Evolutionary conservation across 2,329 filamentous ascomycete species (phyloP).

Genomic region (Fusarium avenaceum): DNA sequence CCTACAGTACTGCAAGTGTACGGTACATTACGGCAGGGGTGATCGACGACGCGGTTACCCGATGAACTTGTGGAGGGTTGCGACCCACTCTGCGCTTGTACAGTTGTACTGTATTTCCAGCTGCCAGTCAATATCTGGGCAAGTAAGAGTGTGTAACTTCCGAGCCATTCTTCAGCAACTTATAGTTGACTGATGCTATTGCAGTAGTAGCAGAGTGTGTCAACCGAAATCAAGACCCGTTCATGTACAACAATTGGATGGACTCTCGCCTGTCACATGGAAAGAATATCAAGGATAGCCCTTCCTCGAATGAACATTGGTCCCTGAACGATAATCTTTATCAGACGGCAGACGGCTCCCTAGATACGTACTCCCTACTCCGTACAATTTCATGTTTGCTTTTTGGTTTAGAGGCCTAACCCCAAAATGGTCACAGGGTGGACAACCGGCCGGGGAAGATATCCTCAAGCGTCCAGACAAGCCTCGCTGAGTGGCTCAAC

Average conservation of each 20-base stretch:
- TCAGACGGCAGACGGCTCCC: conserved; percentile 8
- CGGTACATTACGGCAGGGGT: conserved; percentile 12
- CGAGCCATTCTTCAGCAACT: conserved; percentile 11
- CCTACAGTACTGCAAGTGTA: background rate
- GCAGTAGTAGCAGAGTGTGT: conserved; percentile 18
- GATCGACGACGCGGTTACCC: conserved; percentile 39
- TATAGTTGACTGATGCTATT: conserved; percentile 20
- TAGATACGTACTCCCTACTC: background rate
- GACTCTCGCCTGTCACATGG: conserved; percentile 8
- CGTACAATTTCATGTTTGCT: conserved; percentile 15
- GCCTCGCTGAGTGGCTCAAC: conserved; percentile 26
- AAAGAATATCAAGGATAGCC: conserved; percentile 13
- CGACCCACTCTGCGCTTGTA: conserved; percentile 1
- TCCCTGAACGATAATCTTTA: conserved; percentile 28
- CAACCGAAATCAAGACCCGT: conserved; percentile 13
- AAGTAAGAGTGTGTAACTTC: conserved; percentile 1
- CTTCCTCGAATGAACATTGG: conserved; percentile 13
- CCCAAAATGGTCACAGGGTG: conserved; percentile 12
- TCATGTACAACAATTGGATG: conserved; percentile 45
- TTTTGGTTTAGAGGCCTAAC: conserved; percentile 5
- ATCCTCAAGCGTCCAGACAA: conserved; percentile 30
- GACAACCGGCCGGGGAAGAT: conserved; percentile 28
- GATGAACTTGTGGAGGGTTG: conserved; percentile 41
- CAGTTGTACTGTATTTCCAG: background rate
- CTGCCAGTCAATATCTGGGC: background rate